phyloP scores from a whole-genome alignment of 768 basidiomycete genomes.

The Paxillus rubicundulus region DNA sequence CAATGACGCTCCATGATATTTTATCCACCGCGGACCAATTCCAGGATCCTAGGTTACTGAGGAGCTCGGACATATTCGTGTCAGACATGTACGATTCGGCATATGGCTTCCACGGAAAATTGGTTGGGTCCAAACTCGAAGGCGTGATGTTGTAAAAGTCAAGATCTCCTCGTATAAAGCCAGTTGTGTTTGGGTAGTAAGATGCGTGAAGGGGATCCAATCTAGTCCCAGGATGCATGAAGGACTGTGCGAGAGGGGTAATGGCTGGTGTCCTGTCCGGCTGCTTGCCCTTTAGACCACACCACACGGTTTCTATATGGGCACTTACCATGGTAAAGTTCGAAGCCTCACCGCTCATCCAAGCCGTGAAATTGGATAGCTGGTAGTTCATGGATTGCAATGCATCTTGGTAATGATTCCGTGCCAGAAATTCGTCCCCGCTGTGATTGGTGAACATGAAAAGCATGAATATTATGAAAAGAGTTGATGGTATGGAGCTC shows the following conservation, averaged over 20 bases:
- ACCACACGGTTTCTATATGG: background rate
- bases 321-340: slow-evolving; percentile 63
- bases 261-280: slow-evolving; percentile 44
- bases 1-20: slow-evolving; percentile 63
- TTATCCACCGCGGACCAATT: slow-evolving; percentile 68
- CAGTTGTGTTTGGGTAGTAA: slow-evolving; percentile 76
- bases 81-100: slow-evolving; percentile 51
- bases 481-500: slow-evolving; percentile 67
- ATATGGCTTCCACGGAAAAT: slow-evolving; percentile 47
- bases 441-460: slow-evolving; percentile 79
- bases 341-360: slow-evolving; percentile 64
- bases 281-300: slow-evolving; percentile 32
- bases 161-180: slow-evolving; percentile 67
- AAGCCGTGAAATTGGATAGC: slow-evolving; percentile 70
- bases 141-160: slow-evolving; percentile 64
- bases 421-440: slow-evolving; percentile 61
- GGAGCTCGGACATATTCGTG: slow-evolving; percentile 49
- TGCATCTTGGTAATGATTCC: slow-evolving; percentile 66
- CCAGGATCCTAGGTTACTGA: slow-evolving; percentile 54
- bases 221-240: slow-evolving; percentile 43
- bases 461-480: slow-evolving; percentile 71
- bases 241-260: slow-evolving; percentile 45
- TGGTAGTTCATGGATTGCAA: slow-evolving; percentile 56
- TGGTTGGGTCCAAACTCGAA: slow-evolving; percentile 36
- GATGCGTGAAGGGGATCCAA: slow-evolving; percentile 49